Base-by-base conservation (phyloP, 2,329 filamentous ascomycete species). In the Fusarium nanum region DNA sequence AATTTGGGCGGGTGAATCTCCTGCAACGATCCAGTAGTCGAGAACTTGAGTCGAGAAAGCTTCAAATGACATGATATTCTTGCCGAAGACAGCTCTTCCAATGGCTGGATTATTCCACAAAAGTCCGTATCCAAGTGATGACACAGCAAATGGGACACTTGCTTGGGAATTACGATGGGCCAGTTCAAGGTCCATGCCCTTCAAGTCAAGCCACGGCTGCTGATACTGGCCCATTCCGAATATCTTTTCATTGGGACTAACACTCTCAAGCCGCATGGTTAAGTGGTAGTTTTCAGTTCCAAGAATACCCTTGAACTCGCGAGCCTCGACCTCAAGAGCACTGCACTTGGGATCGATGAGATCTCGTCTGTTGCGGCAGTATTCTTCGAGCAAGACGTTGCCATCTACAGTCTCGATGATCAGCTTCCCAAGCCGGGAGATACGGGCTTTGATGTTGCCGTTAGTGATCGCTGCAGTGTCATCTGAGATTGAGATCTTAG, bases 181-280 rank as follows among this genome's bases (percentile, higher is more conserved):
- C 5, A 91, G 83, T 73, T 91, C 89, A 2, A 91, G 76, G 60
- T 91, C 88, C 0, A 81, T 74, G 0, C 89, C 89, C 70, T 91
- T 91, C 50, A 91, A 81, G 73, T 91, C 83, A n/a, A 91, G 79
- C 54, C 81, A 83, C 0, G 87, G 86, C 69, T 91, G 88, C 72
- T 91, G 89, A 64, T 91, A 91, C 76, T 91, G 89, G 0, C 89
- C 89, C 88, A 91, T 91, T 22, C 89, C 89, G 71, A 84, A 91
- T n/a, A 91, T 86, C 73, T 85, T 87, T 75, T 91, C 89, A 20
- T 85, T 79, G 0, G 79, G 77, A 56, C 85, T 76, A 55, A 86
- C 74, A 3, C 85, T 86, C 74, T 91, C 89, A 56, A 91, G 84
- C 0, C 89, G 82, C 68, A 85, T 80, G 0, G 87, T 90, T 11